Base-by-base conservation (phyloP, 306 rosid species). In the Purshia tridentata region DNA sequence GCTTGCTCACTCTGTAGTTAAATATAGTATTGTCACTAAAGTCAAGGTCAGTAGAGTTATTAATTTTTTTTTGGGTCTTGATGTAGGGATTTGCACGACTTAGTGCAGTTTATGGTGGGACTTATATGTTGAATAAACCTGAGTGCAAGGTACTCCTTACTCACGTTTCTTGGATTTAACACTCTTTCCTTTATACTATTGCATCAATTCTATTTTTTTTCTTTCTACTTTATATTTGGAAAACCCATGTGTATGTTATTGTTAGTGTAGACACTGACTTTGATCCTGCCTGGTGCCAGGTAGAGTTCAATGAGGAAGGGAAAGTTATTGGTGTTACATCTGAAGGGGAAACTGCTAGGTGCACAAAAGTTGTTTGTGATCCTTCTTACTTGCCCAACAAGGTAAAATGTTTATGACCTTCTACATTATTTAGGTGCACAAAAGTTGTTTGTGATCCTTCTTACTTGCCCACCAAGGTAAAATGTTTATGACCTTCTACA, bases 71-170 rank as follows among this genome's bases (percentile, higher is more conserved):
- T 63, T 71, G 20, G 47, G 51, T 18, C 11, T 49, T 76, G 35
- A 65, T 53, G 19, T 77, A 94, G 98, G 98, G 87, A 78, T 94
- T 94, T 91, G 98, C 98, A 50, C 88, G 98, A 63, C 97, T 93
- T 49, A 93, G 98, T 81, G 98, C 98, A 61, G 98, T 93, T 69
- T 93, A 93, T 77, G 98, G 98, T 77, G 98, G 98, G 69, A 94
- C 98, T 63, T 91, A 89, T 77, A 94, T 94, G 98, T 84, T 94
- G 83, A 94, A 91, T 61, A 94, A 94, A 78, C 98, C 98, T 65
- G 96, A 94, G 77, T 94, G 98, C 88, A 91, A 89, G 98, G 98
- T 94, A 83, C 67, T 48, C 2, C 47, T 46, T 59, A 35, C 75
- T 19, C 23, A 40, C 76, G 42, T 53, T 67, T 63, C 54, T 69